phyloP scores from a whole-genome alignment of 2,329 filamentous ascomycete genomes.

The Ophiocordyceps camponoti-leonardi region DNA sequence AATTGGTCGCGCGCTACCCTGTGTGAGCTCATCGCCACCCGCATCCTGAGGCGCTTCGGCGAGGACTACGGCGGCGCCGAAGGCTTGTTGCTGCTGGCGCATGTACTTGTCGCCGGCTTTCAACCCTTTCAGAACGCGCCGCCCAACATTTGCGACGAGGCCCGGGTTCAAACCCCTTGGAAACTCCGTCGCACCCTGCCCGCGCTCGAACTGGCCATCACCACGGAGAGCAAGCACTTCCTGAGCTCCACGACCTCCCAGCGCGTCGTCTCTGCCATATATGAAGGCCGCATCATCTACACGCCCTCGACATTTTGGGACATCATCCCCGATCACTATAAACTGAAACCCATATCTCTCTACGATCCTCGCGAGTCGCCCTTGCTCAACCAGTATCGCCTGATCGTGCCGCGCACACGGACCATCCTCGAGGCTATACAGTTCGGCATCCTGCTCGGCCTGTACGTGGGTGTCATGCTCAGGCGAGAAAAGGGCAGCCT shows the following conservation, averaged over 20 bases:
- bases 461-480: constrained; percentile 61
- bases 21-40: constrained; percentile 65
- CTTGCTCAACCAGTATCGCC: constrained; percentile 66
- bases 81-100: constrained; percentile 56
- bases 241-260: constrained; percentile 63
- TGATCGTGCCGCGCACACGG: constrained; percentile 65
- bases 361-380: constrained; percentile 65
- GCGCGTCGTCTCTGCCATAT: constrained; percentile 69
- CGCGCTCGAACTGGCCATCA: constrained; percentile 66
- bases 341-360: constrained; percentile 63
- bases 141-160: constrained; percentile 42
- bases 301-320: constrained; percentile 70
- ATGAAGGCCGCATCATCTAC: constrained; percentile 64
- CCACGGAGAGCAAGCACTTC: constrained; percentile 67
- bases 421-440: constrained; percentile 60
- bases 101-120: constrained; percentile 69
- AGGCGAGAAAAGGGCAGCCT: constrained; percentile 41
- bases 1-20: constrained; percentile 61
- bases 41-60: constrained; percentile 61
- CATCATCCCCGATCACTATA: constrained; percentile 74
- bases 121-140: constrained; percentile 76
- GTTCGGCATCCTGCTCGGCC: constrained; percentile 48
- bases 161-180: constrained; percentile 29
- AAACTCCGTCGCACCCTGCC: constrained; percentile 45
- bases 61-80: constrained; percentile 57